Evolutionary conservation across 192 early-diverging fungal genomes (phyloP).

Genomic region (Blastocladiella britannica): DNA sequence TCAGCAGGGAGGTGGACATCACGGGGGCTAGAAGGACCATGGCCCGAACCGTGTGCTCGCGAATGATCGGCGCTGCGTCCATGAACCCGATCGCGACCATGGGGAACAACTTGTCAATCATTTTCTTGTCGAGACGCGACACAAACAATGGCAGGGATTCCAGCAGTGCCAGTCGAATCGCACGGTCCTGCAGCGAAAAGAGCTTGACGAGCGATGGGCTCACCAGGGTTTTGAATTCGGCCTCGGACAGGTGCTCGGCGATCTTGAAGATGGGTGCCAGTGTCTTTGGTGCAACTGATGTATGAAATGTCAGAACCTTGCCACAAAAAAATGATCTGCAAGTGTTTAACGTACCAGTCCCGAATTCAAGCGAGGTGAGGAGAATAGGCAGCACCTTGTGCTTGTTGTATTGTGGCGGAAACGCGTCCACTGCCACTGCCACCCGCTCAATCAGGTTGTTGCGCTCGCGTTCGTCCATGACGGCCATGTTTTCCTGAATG

Average conservation of each 20-base stretch:
- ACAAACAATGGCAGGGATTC: slow-evolving; percentile 61
- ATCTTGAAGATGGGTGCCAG: slow-evolving; percentile 67
- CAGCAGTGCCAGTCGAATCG: slow-evolving; percentile 61
- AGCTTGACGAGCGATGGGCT: slow-evolving; percentile 56
- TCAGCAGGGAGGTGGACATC: slow-evolving; percentile 48
- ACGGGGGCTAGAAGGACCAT: slow-evolving; percentile 6
- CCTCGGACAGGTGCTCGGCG: slow-evolving; percentile 40
- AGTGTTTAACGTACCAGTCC: slow-evolving; percentile 21
- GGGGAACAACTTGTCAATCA: slow-evolving; percentile 63
- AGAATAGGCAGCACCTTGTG: slow-evolving; percentile 88
- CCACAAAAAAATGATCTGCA: background rate
- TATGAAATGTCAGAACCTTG: background rate
- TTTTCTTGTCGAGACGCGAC: slow-evolving; percentile 36
- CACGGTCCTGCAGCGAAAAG: slow-evolving; percentile 70
- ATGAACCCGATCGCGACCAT: slow-evolving; percentile 48
- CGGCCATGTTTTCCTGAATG: slow-evolving; percentile 72
- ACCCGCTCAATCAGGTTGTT: slow-evolving; percentile 43
- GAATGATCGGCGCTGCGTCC: slow-evolving; percentile 70
- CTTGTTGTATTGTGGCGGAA: slow-evolving; percentile 62
- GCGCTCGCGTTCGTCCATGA: slow-evolving; percentile 76
- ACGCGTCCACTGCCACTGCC: slow-evolving; percentile 33
- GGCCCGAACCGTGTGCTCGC: slow-evolving; percentile 70
- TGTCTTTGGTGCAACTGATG: slow-evolving; percentile 40
- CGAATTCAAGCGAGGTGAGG: slow-evolving; percentile 59
- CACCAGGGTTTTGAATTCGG: slow-evolving; percentile 52